Conservation (phyloP, 441 rosid genomes). For the Theobroma grandiflorum region DNA sequence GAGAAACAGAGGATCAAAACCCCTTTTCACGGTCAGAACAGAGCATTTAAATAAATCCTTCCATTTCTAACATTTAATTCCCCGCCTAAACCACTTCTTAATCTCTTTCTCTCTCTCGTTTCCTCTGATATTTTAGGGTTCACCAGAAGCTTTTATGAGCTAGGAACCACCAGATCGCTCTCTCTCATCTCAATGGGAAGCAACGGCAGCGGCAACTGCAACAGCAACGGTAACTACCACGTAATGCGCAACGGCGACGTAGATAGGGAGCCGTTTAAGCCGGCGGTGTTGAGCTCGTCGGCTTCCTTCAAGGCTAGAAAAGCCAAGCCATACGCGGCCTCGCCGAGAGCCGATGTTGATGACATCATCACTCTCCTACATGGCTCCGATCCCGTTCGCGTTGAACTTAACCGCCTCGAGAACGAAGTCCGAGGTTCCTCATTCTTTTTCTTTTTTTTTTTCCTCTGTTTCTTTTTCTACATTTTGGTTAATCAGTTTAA, state of each 20-base stretch:
- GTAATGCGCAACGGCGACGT: slow-evolving; percentile 42
- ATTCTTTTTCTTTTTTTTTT: slow-evolving; percentile 11
- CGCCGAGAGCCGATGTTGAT: slow-evolving; percentile 29
- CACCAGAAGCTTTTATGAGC: slow-evolving; percentile 28
- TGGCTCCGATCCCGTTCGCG: slow-evolving; percentile 97
- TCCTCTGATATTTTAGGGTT: slow-evolving; percentile 7
- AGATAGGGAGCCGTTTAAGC: slow-evolving; percentile 27
- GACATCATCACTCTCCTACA: slow-evolving; percentile 86
- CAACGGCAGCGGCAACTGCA: not conserved
- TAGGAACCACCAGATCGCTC: slow-evolving; percentile 21
- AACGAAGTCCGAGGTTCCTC: slow-evolving; percentile 84
- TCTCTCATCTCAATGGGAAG: slow-evolving; percentile 1
- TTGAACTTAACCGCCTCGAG: slow-evolving; percentile 96
- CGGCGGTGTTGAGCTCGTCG: slow-evolving; percentile 38
- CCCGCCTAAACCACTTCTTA: slow-evolving; percentile 49
- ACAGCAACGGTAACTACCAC: slow-evolving; percentile 4
- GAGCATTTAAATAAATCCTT: slow-evolving; percentile 6
- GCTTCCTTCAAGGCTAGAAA: slow-evolving; percentile 54
- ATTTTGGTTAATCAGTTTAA: slow-evolving; percentile 42
- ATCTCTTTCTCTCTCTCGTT: slow-evolving; percentile 3
- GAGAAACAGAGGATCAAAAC: not conserved
- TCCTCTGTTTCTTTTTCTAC: slow-evolving; percentile 45
- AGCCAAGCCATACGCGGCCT: slow-evolving; percentile 32
- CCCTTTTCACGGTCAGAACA: not conserved
- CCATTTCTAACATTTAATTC: slow-evolving; percentile 24